A percentile compares a stretch with the other conserved stretches of the same genome.
phyloP scores from a whole-genome alignment of 169 alveolate genomes.

The Cystoisospora suis region DNA sequence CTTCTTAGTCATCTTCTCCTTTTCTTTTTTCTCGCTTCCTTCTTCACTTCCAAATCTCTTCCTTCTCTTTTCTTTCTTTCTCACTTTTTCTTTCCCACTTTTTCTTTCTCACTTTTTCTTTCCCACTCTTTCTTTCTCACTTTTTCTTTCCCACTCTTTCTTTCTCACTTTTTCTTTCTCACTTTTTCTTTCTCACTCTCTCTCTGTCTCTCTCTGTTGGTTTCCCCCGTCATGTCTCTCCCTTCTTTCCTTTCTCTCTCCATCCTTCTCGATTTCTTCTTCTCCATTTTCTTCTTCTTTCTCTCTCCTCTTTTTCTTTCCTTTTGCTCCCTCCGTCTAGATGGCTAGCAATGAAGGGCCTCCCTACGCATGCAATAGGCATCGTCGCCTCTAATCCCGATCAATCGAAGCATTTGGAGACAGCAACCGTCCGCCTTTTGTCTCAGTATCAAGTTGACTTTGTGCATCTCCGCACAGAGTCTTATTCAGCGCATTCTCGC shows the following conservation, averaged over 20 bases:
- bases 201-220: not conserved
- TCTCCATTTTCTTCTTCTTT: not conserved
- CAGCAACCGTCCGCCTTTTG: constrained; percentile 90
- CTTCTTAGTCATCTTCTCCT: not conserved
- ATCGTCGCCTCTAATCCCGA: constrained; percentile 93
- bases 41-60: not conserved
- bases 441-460: constrained; percentile 92
- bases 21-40: not conserved
- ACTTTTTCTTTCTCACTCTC: not conserved
- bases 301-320: not conserved
- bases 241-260: no score
- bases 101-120: not conserved
- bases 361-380: constrained; percentile 25
- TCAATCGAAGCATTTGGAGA: constrained; percentile 96
- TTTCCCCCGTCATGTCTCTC: not conserved
- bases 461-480: constrained; percentile 96
- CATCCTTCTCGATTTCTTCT: not conserved
- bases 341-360: constrained; percentile 40
- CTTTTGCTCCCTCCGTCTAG: not conserved
- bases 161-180: not conserved
- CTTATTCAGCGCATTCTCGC: constrained; percentile 91
- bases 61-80: not conserved
- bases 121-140: not conserved
- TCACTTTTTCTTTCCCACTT: no score
- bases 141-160: not conserved